These are phyloP conservation scores for Rheum nobile DNA, from an alignment of 148 eudicot genomes.

Conservation along the genomic window DNA sequence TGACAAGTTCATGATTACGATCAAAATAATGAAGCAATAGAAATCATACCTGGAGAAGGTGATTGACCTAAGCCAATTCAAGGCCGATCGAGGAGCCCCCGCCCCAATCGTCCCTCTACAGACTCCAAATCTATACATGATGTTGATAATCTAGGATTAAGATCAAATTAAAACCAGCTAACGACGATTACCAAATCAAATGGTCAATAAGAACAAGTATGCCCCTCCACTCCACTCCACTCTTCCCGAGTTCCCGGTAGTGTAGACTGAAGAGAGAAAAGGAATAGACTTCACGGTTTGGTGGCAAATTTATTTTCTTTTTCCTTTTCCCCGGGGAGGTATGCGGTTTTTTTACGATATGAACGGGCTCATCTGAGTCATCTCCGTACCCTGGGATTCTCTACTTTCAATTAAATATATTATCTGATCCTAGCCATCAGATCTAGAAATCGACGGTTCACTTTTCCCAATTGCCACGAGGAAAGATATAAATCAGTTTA, in stretches of 20 bases:
- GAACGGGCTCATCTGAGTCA: too few species aligned
- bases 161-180: background rate
- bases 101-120: conserved; percentile 24
- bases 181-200: background rate
- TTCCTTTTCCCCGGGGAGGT: background rate
- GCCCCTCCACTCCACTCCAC: background rate
- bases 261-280: background rate
- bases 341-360: background rate
- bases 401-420: too few species aligned
- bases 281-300: background rate
- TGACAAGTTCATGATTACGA: background rate
- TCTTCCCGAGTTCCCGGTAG: background rate
- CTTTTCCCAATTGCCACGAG: too few species aligned
- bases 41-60: conserved; percentile 25
- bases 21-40: background rate
- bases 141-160: background rate
- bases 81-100: conserved; percentile 19
- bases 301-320: background rate
- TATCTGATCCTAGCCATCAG: too few species aligned
- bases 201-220: background rate
- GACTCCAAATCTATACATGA: conserved; percentile 27
- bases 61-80: conserved; percentile 25
- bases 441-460: too few species aligned
- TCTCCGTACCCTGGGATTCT: too few species aligned
- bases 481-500: too few species aligned